Evolutionary conservation across 495 filamentous ascomycete genomes (phyloP).

Genomic region (Bryoglossum gracile): DNA sequence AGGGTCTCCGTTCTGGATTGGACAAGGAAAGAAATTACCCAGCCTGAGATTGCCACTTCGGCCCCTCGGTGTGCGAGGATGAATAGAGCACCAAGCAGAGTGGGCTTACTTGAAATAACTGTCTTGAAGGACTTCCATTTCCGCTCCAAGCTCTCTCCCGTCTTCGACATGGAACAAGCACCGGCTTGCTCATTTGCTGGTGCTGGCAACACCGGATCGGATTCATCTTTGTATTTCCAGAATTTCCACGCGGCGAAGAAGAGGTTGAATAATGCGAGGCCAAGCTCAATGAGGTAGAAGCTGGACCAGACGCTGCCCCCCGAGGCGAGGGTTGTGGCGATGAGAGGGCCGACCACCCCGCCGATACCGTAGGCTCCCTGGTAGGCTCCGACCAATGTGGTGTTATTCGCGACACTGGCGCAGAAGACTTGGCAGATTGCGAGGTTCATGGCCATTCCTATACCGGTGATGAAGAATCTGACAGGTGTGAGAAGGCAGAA

Average conservation of each 20-base stretch:
- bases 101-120: slow-evolving; percentile 45
- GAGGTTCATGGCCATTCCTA: slow-evolving; percentile 57
- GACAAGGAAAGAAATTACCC: slow-evolving; percentile 75
- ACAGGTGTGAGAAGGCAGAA: not conserved
- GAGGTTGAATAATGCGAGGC: slow-evolving; percentile 41
- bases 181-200: slow-evolving; percentile 8
- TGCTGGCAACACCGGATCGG: slow-evolving; percentile 21
- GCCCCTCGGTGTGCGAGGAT: slow-evolving; percentile 77
- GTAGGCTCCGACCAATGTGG: slow-evolving; percentile 50
- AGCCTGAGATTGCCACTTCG: slow-evolving; percentile 72
- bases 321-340: slow-evolving; percentile 57
- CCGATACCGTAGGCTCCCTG: slow-evolving; percentile 74
- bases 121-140: slow-evolving; percentile 28
- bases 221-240: slow-evolving; percentile 43
- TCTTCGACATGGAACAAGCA: slow-evolving; percentile 27
- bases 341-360: slow-evolving; percentile 59
- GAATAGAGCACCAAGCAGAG: slow-evolving; percentile 62
- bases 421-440: slow-evolving; percentile 73
- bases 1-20: slow-evolving; percentile 58
- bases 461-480: slow-evolving; percentile 58
- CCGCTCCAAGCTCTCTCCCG: slow-evolving; percentile 14
- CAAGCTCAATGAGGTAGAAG: slow-evolving; percentile 51
- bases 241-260: slow-evolving; percentile 48
- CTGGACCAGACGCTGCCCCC: slow-evolving; percentile 43
- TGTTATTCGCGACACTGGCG: slow-evolving; percentile 56